These are phyloP conservation scores for Eucalyptus pauciflora DNA, from an alignment of 345 rosid genomes.

Conservation along the genomic window DNA sequence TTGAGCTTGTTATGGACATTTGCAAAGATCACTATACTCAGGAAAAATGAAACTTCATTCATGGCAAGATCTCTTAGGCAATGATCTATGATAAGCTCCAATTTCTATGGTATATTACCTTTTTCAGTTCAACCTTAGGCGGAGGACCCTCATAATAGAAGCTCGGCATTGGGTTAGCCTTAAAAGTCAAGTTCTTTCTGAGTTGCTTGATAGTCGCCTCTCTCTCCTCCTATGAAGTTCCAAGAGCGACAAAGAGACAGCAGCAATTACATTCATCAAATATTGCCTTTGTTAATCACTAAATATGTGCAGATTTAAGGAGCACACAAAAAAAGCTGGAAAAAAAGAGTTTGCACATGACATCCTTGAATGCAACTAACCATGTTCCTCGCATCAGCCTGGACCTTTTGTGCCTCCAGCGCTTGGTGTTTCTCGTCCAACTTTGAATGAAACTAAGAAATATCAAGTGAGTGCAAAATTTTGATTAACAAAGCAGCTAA, in stretches of 20 bases:
- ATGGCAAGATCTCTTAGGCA: neutral
- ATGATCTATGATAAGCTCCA: neutral
- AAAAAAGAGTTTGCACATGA: neutral
- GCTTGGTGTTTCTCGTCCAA: conserved; percentile 82
- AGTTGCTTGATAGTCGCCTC: conserved; percentile 78
- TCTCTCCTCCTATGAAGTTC: conserved; percentile 53
- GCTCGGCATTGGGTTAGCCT: conserved; percentile 84
- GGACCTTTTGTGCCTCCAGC: conserved; percentile 65
- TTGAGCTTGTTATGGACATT: neutral
- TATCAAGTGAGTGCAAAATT: neutral
- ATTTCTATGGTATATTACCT: conserved; percentile 22
- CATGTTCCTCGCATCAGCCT: conserved; percentile 70
- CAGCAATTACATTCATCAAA: neutral
- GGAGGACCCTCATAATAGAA: conserved; percentile 87
- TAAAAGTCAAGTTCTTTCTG: conserved; percentile 66
- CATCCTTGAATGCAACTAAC: conserved; percentile 9
- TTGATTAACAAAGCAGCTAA: neutral
- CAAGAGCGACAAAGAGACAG: neutral
- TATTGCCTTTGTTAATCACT: neutral
- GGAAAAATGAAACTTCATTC: neutral
- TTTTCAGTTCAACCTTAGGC: conserved; percentile 70
- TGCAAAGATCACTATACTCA: neutral
- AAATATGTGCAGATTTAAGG: neutral
- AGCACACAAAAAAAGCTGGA: neutral
- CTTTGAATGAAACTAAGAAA: conserved; percentile 54